Evolutionary conservation across 208 protist species (phyloP).

Genomic region (Leishmania amazonensis): DNA sequence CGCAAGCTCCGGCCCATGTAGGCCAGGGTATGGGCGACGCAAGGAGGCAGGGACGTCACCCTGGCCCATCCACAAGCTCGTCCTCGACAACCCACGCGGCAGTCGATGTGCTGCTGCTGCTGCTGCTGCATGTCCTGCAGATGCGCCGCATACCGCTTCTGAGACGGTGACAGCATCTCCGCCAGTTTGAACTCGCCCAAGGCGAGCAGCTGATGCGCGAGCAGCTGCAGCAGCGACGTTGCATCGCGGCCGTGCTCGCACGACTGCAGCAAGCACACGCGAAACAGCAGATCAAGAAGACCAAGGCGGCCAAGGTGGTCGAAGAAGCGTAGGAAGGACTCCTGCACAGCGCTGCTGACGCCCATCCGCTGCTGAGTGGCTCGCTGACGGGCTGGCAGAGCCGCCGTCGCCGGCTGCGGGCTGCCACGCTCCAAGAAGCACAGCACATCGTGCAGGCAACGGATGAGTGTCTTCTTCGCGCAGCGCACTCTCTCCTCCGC

Average conservation of each 20-base stretch:
- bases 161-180: constrained; percentile 20
- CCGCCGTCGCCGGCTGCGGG: constrained; percentile 14
- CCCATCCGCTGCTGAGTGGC: constrained; percentile 15
- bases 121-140: constrained; percentile 6
- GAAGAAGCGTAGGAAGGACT: constrained; percentile 36
- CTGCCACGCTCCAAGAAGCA: constrained; percentile 36
- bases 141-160: constrained; percentile 16
- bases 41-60: not conserved
- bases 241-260: constrained; percentile 64
- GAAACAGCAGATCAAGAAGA: constrained; percentile 56
- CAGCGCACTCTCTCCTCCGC: not conserved
- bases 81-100: constrained; percentile 5
- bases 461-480: constrained; percentile 11
- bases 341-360: constrained; percentile 5
- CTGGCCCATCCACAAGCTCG: constrained; percentile 1
- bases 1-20: not conserved
- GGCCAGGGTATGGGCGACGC: not conserved
- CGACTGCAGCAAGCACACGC: constrained; percentile 41
- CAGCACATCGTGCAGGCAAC: constrained; percentile 34
- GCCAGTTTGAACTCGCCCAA: constrained; percentile 36
- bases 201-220: constrained; percentile 52
- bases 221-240: constrained; percentile 59
- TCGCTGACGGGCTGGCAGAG: constrained; percentile 24
- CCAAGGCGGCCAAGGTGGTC: constrained; percentile 49
- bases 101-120: constrained; percentile 8